Percentiles rank a stretch among this genome's conserved stretches.
Evolutionary conservation across 177 flowering plant species (phyloP).

Genomic region (Vitis hybrid): DNA sequence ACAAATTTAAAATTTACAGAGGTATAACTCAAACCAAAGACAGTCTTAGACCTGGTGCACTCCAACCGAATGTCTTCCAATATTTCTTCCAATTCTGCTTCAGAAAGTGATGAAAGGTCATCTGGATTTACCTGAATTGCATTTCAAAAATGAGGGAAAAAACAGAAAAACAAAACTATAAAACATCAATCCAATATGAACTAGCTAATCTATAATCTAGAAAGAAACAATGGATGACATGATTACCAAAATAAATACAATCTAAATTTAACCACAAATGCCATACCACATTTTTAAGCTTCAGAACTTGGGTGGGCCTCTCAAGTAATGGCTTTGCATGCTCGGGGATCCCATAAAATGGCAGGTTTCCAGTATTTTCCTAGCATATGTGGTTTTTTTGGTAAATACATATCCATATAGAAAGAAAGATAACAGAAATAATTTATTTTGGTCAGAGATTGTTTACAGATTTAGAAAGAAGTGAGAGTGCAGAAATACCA

Average conservation of each 20-base stretch:
- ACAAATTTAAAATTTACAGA: background rate
- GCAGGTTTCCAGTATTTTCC: constrained; percentile 49
- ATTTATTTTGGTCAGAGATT: background rate
- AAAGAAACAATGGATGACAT: background rate
- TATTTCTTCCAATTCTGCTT: constrained; percentile 69
- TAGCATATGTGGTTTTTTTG: constrained; percentile 16
- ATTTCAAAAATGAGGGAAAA: background rate
- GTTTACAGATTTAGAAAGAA: background rate
- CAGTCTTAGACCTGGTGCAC: constrained; percentile 68
- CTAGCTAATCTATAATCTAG: background rate
- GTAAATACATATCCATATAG: constrained; percentile 10
- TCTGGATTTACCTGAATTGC: constrained; percentile 52
- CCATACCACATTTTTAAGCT: constrained; percentile 83
- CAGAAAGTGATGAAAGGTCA: constrained; percentile 45
- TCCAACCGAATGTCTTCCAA: constrained; percentile 89
- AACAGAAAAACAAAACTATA: constrained; percentile 5
- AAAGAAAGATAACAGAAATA: background rate
- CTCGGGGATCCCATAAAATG: constrained; percentile 70
- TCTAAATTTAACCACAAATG: constrained; percentile 3
- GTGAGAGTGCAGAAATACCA: constrained; percentile 33
- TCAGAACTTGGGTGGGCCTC: constrained; percentile 70
- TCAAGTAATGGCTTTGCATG: constrained; percentile 84
- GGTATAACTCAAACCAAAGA: background rate
- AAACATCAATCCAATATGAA: background rate
- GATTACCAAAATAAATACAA: background rate